A percentile compares a stretch with the other conserved stretches of the same genome.
Evolutionary conservation across 306 rosid species (phyloP).

Genomic region (Ammopiptanthus mongolicus): DNA sequence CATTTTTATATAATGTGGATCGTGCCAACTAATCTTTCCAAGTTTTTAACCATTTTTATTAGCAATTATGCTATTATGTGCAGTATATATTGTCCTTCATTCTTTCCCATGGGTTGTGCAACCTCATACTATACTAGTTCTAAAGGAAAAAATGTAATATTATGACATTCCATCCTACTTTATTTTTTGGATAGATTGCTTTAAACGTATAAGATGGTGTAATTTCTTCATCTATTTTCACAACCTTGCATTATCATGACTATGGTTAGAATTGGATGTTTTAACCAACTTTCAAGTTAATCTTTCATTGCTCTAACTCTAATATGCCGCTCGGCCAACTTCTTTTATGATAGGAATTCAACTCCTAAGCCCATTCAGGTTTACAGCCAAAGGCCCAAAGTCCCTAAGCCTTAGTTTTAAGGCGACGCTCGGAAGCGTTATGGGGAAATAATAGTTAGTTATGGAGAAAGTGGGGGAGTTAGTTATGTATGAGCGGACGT

Average conservation of each 20-base stretch:
- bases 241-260: background rate
- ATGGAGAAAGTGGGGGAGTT: too few relatives aligned
- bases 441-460: too few relatives aligned
- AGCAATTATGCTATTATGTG: background rate
- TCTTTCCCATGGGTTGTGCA: slow-evolving; percentile 5
- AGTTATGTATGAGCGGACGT: too few relatives aligned
- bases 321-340: background rate
- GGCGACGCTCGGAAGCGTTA: too few relatives aligned
- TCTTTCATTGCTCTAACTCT: background rate
- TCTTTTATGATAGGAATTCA: too few relatives aligned
- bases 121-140: background rate
- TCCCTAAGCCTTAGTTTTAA: too few relatives aligned
- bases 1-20: background rate
- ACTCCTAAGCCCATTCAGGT: too few relatives aligned
- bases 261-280: slow-evolving; percentile 1
- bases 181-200: background rate
- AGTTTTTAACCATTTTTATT: background rate
- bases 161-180: background rate
- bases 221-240: slow-evolving; percentile 11
- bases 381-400: too few relatives aligned
- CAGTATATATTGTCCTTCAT: background rate
- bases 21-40: background rate
- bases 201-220: background rate
- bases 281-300: background rate
- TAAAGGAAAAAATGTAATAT: background rate